These are phyloP conservation scores for Candida dajiaensis DNA, from an alignment of 805 yeast species.

Conservation along the genomic window DNA sequence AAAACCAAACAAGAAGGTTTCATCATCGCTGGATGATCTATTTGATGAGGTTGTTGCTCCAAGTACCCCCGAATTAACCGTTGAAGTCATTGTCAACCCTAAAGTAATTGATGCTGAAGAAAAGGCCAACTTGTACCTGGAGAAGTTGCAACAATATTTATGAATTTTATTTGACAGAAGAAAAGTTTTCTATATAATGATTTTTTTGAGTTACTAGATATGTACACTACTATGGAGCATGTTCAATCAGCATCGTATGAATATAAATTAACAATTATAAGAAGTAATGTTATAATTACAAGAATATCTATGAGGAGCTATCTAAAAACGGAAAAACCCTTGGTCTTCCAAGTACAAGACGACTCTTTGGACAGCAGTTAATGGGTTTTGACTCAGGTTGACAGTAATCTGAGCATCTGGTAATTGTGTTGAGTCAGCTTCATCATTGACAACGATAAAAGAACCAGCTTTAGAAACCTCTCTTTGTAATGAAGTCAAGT, in stretches of 20 bases:
- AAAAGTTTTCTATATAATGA: background rate
- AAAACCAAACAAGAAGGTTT: slow-evolving; percentile 11
- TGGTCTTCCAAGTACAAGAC: slow-evolving; percentile 71
- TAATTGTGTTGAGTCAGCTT: slow-evolving; percentile 28
- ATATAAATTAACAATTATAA: too few relatives aligned
- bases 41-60: slow-evolving; percentile 16
- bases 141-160: slow-evolving; percentile 19
- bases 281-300: too few relatives aligned
- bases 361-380: slow-evolving; percentile 69
- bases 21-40: slow-evolving; percentile 20
- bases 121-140: slow-evolving; percentile 32
- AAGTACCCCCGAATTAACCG: slow-evolving; percentile 26
- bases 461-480: slow-evolving; percentile 41
- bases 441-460: slow-evolving; percentile 42
- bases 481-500: slow-evolving; percentile 8
- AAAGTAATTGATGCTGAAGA: slow-evolving; percentile 39
- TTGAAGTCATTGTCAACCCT: slow-evolving; percentile 29
- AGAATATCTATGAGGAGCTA: background rate
- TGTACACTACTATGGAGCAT: background rate
- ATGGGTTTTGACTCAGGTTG: slow-evolving; percentile 48
- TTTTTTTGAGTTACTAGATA: background rate
- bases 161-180: background rate
- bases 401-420: slow-evolving; percentile 53
- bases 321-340: slow-evolving; percentile 63
- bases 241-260: background rate